Evolutionary conservation across 768 basidiomycete genomes (phyloP).

Genomic region (Lactifluus pinguis): DNA sequence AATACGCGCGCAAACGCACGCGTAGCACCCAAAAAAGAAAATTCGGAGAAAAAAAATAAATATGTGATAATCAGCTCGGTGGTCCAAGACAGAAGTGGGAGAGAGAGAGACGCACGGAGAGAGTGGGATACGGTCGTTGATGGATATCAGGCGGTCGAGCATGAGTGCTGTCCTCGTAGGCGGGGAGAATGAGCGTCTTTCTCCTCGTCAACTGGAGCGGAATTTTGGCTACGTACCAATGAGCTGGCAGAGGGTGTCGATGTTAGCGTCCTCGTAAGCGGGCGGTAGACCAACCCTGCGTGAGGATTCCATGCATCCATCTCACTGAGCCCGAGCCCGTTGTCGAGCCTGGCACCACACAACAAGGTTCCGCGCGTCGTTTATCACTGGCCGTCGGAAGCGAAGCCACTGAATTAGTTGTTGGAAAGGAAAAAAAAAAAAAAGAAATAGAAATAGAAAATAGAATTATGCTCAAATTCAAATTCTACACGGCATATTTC

Average conservation of each 20-base stretch:
- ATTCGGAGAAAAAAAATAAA: neutral
- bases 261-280: conserved; percentile 74
- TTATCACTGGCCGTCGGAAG: neutral
- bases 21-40: neutral
- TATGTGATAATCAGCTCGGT: neutral
- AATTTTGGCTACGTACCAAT: conserved; percentile 59
- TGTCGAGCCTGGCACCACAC: conserved; percentile 13
- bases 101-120: conserved; percentile 43
- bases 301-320: conserved; percentile 80
- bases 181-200: neutral
- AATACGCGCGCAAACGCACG: too few species aligned
- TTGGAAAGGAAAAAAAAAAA: neutral
- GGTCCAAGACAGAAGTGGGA: conserved; percentile 12
- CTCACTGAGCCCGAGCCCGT: conserved; percentile 38
- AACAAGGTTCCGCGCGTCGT: neutral
- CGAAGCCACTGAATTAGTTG: neutral
- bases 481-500: neutral
- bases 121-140: conserved; percentile 94
- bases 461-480: conserved; percentile 3
- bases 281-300: conserved; percentile 73
- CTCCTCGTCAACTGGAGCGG: too few species aligned
- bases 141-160: conserved; percentile 87
- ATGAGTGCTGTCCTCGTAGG: conserved; percentile 64
- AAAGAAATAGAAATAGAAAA: too few species aligned
- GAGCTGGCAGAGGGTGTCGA: conserved; percentile 78